Percentiles rank a stretch among this genome's conserved stretches.
Evolutionary conservation across 192 early-diverging fungal species (phyloP).

Genomic region (Fimicolochytrium jonesii): DNA sequence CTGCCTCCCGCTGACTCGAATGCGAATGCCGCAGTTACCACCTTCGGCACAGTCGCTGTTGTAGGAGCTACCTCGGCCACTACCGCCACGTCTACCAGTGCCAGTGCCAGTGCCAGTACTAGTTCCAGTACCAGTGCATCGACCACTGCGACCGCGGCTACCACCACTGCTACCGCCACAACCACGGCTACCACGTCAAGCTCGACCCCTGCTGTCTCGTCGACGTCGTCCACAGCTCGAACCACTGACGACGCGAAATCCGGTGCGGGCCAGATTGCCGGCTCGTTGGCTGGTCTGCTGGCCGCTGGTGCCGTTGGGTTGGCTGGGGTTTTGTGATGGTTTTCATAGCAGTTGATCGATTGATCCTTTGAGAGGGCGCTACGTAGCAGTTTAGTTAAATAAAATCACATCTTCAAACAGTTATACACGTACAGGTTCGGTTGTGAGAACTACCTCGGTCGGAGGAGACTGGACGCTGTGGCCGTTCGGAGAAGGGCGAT

Average conservation of each 20-base stretch:
- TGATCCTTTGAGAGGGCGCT: no score
- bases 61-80: background rate
- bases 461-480: no score
- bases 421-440: no score
- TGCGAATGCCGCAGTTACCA: background rate
- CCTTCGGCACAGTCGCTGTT: background rate
- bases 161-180: background rate
- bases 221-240: background rate
- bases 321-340: background rate
- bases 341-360: no score
- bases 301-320: conserved; percentile 1
- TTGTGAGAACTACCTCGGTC: no score
- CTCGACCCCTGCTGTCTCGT: background rate
- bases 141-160: background rate
- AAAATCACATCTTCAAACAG: no score
- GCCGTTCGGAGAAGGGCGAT: no score
- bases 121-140: no score
- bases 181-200: background rate
- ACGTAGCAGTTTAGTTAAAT: no score
- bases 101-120: no score
- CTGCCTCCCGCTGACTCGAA: background rate
- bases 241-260: background rate
- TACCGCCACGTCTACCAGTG: background rate
- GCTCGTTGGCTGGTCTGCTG: background rate
- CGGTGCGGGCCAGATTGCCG: background rate